These are phyloP conservation scores for Grosmannia serpens DNA, from an alignment of 2,329 filamentous ascomycete species.

Conservation along the genomic window DNA sequence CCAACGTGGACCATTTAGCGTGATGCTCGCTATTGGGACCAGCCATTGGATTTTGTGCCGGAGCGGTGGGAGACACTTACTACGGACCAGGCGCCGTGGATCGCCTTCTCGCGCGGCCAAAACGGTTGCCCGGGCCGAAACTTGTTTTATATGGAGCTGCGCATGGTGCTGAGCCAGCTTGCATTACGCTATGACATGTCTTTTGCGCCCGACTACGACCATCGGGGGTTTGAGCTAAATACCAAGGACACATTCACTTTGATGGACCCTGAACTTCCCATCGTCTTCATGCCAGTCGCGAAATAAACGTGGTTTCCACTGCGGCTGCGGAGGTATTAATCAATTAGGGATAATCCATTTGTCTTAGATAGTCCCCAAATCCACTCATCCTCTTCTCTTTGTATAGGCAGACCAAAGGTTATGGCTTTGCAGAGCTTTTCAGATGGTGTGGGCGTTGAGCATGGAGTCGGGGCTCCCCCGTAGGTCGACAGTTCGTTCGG, in stretches of 20 bases:
- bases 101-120: constrained; percentile 11
- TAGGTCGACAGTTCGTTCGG: no score
- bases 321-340: no score
- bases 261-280: neutral
- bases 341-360: no score
- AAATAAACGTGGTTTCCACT: no score
- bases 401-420: no score
- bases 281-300: constrained; percentile 5
- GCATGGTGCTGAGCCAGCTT: constrained; percentile 8
- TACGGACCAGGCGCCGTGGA: constrained; percentile 9
- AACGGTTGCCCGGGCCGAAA: constrained; percentile 9
- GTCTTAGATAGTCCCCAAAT: no score
- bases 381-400: no score
- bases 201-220: neutral
- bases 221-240: neutral
- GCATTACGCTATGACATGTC: no score
- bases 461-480: no score
- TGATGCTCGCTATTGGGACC: constrained; percentile 11
- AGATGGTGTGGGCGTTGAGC: no score
- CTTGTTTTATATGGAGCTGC: constrained; percentile 10
- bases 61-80: constrained; percentile 4
- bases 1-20: constrained; percentile 16
- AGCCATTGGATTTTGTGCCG: constrained; percentile 8
- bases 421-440: no score
- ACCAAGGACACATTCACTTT: neutral